phyloP scores from a whole-genome alignment of 805 yeast species.

The Saturnispora zaruensis region DNA sequence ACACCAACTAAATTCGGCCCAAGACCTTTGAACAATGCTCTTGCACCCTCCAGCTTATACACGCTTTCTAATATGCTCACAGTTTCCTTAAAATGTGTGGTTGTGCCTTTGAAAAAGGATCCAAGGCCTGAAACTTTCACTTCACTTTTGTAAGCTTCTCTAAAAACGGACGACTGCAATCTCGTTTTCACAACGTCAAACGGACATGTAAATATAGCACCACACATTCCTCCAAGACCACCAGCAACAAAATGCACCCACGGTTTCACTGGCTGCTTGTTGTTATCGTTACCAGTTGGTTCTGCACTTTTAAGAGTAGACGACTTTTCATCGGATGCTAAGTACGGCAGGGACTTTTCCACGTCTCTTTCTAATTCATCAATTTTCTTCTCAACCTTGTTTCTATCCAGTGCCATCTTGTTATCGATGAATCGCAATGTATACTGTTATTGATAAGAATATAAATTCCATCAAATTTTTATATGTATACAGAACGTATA shows the following conservation, averaged over 20 bases:
- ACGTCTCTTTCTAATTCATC: conserved; percentile 38
- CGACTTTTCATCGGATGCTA: conserved; percentile 68
- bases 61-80: conserved; percentile 60
- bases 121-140: conserved; percentile 25
- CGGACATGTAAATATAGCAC: conserved; percentile 90
- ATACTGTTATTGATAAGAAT: not conserved
- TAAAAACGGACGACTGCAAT: conserved; percentile 81
- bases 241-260: conserved; percentile 88
- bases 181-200: conserved; percentile 94
- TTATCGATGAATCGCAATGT: not conserved
- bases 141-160: conserved; percentile 39
- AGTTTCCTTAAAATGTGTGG: conserved; percentile 77
- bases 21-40: conserved; percentile 85
- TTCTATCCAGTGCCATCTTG: conserved; percentile 5
- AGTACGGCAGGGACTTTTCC: conserved; percentile 46
- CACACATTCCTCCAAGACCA: conserved; percentile 96
- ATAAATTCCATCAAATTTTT: not conserved
- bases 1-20: conserved; percentile 98
- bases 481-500: not conserved
- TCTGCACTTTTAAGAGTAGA: conserved; percentile 36
- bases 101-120: conserved; percentile 27
- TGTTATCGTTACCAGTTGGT: conserved; percentile 24
- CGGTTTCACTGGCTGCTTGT: conserved; percentile 30
- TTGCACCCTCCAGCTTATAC: conserved; percentile 67
- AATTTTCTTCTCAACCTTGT: conserved; percentile 10